Percentiles rank a stretch among this genome's conserved stretches.
Evolutionary conservation across 2,329 filamentous ascomycete species (phyloP).

Genomic region (Colletotrichum orchidophilum): DNA sequence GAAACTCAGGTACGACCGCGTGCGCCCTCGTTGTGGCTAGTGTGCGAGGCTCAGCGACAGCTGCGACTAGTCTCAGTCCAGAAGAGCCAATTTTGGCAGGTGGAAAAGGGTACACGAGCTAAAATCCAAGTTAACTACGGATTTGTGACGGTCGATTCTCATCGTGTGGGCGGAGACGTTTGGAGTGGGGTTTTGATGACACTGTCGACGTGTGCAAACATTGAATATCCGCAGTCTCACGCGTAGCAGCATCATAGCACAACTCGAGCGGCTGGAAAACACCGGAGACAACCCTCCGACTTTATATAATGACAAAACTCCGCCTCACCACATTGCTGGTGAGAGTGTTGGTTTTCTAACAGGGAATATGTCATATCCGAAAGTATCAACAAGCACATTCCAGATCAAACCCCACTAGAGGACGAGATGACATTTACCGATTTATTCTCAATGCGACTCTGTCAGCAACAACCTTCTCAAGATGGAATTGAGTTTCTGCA

Average conservation of each 20-base stretch:
- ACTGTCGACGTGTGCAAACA: too few species aligned
- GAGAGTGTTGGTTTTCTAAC: slow-evolving; percentile 27
- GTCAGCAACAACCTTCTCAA: slow-evolving; percentile 41
- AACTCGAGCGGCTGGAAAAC: slow-evolving; percentile 21
- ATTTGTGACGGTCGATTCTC: not conserved
- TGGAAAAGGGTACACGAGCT: slow-evolving; percentile 42
- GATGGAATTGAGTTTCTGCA: slow-evolving; percentile 41
- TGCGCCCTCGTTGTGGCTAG: slow-evolving; percentile 37
- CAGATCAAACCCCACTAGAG: slow-evolving; percentile 9
- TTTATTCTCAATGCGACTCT: slow-evolving; percentile 39
- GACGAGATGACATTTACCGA: slow-evolving; percentile 26
- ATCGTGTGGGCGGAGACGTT: too few species aligned
- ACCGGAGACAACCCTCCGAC: slow-evolving; percentile 26
- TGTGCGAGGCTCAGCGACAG: slow-evolving; percentile 35
- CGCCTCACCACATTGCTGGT: slow-evolving; percentile 33
- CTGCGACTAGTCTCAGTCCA: slow-evolving; percentile 41
- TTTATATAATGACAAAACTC: too few species aligned
- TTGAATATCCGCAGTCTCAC: not conserved
- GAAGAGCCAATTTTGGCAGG: slow-evolving; percentile 31
- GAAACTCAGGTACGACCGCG: slow-evolving; percentile 44
- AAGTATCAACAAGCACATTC: not conserved
- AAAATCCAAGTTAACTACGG: slow-evolving; percentile 28
- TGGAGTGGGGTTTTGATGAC: too few species aligned
- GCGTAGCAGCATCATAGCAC: slow-evolving; percentile 25
- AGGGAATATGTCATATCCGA: not conserved